Percentiles rank a stretch among this genome's conserved stretches.
These are phyloP conservation scores for Coemansia sp. DNA, from an alignment of 192 early-diverging fungal genomes.

Conservation along the genomic window DNA sequence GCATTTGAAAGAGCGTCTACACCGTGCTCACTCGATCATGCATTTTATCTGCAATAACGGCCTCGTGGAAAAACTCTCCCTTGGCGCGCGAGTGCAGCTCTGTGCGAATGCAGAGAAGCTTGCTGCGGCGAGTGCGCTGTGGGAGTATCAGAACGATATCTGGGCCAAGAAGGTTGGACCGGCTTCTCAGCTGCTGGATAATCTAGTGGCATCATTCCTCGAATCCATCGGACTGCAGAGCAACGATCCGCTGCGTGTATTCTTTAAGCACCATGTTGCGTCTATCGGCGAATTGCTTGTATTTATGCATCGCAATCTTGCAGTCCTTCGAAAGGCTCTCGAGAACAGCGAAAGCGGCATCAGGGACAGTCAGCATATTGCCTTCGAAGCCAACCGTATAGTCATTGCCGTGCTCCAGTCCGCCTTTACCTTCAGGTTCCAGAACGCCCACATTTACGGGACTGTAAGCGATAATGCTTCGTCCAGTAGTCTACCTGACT, in stretches of 20 bases:
- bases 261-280: constrained; percentile 34
- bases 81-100: constrained; percentile 19
- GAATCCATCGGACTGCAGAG: constrained; percentile 27
- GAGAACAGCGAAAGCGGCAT: constrained; percentile 23
- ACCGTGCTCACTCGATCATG: constrained; percentile 30
- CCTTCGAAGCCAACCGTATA: constrained; percentile 43
- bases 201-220: constrained; percentile 29
- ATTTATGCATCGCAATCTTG: constrained; percentile 30
- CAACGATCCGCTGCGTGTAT: constrained; percentile 37
- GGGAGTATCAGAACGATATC: constrained; percentile 38
- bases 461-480: constrained; percentile 5
- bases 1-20: constrained; percentile 39
- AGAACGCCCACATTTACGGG: constrained; percentile 31
- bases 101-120: constrained; percentile 43
- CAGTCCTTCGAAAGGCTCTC: constrained; percentile 26
- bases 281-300: constrained; percentile 32
- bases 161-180: constrained; percentile 25
- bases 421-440: constrained; percentile 34
- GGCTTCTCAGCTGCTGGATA: constrained; percentile 34
- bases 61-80: constrained; percentile 19
- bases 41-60: constrained; percentile 26
- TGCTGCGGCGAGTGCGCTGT: constrained; percentile 36
- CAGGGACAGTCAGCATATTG: constrained; percentile 23
- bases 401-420: constrained; percentile 24
- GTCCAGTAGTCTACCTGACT: not conserved